Percentiles rank a stretch among this genome's conserved stretches.
phyloP scores from a whole-genome alignment of 2,329 filamentous ascomycete genomes.

The Lithohypha guttulata region DNA sequence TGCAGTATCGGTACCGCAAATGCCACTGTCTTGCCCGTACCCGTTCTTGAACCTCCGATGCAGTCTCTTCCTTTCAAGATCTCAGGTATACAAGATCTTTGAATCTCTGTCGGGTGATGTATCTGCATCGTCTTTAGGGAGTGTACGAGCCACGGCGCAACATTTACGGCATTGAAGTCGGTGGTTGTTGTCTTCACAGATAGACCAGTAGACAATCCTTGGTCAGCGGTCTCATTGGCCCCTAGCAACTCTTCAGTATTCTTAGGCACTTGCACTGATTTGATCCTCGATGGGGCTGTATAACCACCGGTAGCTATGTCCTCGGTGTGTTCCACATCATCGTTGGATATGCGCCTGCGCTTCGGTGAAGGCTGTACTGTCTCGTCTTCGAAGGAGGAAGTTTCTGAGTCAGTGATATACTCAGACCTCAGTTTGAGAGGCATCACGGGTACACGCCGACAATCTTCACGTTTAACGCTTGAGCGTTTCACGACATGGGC shows the following conservation, averaged over 20 bases:
- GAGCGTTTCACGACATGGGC: too few species aligned
- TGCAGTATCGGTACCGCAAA: slow-evolving; percentile 93
- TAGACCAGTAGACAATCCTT: neutral
- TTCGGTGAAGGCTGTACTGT: slow-evolving; percentile 16
- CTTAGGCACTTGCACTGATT: neutral
- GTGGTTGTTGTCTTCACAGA: slow-evolving; percentile 28
- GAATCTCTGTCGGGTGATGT: slow-evolving; percentile 79
- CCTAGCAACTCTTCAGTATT: neutral
- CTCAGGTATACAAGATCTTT: slow-evolving; percentile 83
- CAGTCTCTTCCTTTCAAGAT: slow-evolving; percentile 86
- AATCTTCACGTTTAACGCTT: too few species aligned
- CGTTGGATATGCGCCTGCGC: slow-evolving; percentile 17
- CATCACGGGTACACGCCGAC: too few species aligned
- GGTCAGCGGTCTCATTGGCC: neutral
- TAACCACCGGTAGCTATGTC: neutral
- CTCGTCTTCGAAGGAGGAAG: slow-evolving; percentile 4
- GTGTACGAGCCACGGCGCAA: slow-evolving; percentile 78
- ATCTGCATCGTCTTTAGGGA: slow-evolving; percentile 72
- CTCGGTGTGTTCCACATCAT: slow-evolving; percentile 3
- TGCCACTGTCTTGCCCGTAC: slow-evolving; percentile 93
- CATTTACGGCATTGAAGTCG: slow-evolving; percentile 61
- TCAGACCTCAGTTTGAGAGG: too few species aligned
- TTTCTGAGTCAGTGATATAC: neutral
- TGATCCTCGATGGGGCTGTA: slow-evolving; percentile 4
- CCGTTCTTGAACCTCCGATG: slow-evolving; percentile 87